Conservation (phyloP, 495 filamentous ascomycete species). For the Pseudomonodictys pantanalensis region DNA sequence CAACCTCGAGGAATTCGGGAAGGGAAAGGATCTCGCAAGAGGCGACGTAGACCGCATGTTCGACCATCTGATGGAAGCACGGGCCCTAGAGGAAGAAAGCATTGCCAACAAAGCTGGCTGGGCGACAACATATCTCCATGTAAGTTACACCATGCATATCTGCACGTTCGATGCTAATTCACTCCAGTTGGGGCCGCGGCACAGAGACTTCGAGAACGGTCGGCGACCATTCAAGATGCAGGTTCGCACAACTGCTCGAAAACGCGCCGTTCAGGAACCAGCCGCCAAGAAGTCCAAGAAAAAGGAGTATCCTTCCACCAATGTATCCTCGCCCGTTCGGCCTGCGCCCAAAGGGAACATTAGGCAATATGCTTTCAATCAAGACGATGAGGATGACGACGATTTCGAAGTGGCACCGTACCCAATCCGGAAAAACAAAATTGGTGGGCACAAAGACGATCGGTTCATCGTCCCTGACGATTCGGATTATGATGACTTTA, state of each 20-base stretch:
- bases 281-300: slow-evolving; percentile 28
- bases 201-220: slow-evolving; percentile 51
- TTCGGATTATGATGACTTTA: slow-evolving; percentile 58
- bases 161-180: slow-evolving; percentile 19
- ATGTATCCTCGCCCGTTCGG: slow-evolving; percentile 79
- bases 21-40: slow-evolving; percentile 55
- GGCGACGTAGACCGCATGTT: slow-evolving; percentile 65
- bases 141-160: slow-evolving; percentile 37
- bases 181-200: slow-evolving; percentile 51
- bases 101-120: slow-evolving; percentile 58
- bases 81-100: slow-evolving; percentile 58
- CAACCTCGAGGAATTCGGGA: slow-evolving; percentile 51
- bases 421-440: not conserved
- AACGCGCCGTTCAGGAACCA: slow-evolving; percentile 44
- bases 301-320: slow-evolving; percentile 65
- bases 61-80: slow-evolving; percentile 59
- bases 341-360: slow-evolving; percentile 50
- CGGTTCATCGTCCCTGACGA: slow-evolving; percentile 38
- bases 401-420: slow-evolving; percentile 30
- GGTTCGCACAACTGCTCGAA: slow-evolving; percentile 53
- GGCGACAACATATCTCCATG: slow-evolving; percentile 57
- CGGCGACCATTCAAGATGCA: slow-evolving; percentile 56
- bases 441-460: slow-evolving; percentile 1
- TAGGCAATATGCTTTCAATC: slow-evolving; percentile 37
- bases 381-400: slow-evolving; percentile 39